A percentile compares a stretch with the other conserved stretches of the same genome.
These are phyloP conservation scores for Neocucurbitaria cava DNA, from an alignment of 2,329 filamentous ascomycete species.

Conservation along the genomic window DNA sequence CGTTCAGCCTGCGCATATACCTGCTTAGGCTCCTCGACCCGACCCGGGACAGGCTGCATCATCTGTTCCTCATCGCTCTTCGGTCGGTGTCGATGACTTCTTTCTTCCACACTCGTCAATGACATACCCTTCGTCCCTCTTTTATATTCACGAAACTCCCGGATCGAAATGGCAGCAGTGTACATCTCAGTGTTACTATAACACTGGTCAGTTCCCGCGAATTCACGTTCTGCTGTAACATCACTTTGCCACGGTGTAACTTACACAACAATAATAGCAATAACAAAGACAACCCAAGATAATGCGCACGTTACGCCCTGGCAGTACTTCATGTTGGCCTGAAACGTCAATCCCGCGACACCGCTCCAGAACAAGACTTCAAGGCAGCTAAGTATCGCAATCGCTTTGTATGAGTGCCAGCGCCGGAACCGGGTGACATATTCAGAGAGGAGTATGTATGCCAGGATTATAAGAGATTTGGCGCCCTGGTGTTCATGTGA, in stretches of 20 bases:
- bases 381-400: slow-evolving; percentile 51
- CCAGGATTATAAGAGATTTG: slow-evolving; percentile 52
- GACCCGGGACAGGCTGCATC: background rate
- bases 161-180: slow-evolving; percentile 12
- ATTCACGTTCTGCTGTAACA: background rate
- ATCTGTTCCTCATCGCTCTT: slow-evolving; percentile 1
- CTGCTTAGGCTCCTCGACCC: background rate
- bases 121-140: slow-evolving; percentile 12
- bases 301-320: slow-evolving; percentile 22
- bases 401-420: slow-evolving; percentile 52
- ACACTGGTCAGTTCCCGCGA: slow-evolving; percentile 1
- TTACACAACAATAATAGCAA: slow-evolving; percentile 22
- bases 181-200: background rate
- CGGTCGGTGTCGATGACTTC: background rate
- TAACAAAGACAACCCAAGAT: slow-evolving; percentile 26
- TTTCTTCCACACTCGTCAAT: background rate
- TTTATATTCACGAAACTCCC: slow-evolving; percentile 14
- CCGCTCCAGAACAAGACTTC: slow-evolving; percentile 55
- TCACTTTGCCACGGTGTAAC: background rate
- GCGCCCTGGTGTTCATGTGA: slow-evolving; percentile 29
- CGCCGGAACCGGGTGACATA: slow-evolving; percentile 41
- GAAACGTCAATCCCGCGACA: slow-evolving; percentile 40
- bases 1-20: background rate
- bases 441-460: slow-evolving; percentile 51
- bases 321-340: slow-evolving; percentile 24